Evolutionary conservation across 495 filamentous ascomycete genomes (phyloP).

Genomic region (Penicillium dipodomyicola): DNA sequence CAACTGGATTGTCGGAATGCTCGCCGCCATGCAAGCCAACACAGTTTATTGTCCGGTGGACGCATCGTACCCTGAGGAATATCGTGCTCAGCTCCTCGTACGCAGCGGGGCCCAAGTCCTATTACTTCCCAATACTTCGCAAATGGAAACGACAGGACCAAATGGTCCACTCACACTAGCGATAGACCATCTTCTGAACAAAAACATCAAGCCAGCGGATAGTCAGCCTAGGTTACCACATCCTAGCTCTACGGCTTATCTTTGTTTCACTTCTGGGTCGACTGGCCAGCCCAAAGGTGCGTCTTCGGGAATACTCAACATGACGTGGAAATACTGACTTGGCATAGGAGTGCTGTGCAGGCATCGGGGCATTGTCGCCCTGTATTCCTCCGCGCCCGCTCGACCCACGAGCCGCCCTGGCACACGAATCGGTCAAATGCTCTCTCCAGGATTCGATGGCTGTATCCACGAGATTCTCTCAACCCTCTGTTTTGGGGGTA

Average conservation of each 20-base stretch:
- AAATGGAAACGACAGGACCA: constrained; percentile 5
- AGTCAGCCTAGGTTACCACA: neutral
- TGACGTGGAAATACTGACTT: neutral
- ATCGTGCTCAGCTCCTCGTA: constrained; percentile 10
- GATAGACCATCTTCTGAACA: neutral
- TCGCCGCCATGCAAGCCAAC: constrained; percentile 25
- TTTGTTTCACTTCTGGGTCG: constrained; percentile 27
- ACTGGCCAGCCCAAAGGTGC: constrained; percentile 25
- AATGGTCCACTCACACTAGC: constrained; percentile 1
- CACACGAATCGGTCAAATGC: constrained; percentile 15
- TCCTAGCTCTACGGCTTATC: constrained; percentile 14
- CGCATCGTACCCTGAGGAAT: constrained; percentile 20
- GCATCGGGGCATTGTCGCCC: neutral
- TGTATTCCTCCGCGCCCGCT: neutral
- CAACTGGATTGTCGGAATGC: constrained; percentile 28
- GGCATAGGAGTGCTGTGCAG: neutral
- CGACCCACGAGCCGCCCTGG: constrained; percentile 10
- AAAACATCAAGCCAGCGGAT: constrained; percentile 2
- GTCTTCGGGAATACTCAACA: neutral
- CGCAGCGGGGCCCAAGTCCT: constrained; percentile 10
- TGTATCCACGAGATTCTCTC: constrained; percentile 22
- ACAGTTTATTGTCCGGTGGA: constrained; percentile 30
- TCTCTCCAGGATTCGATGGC: constrained; percentile 25
- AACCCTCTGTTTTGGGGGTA: constrained; percentile 23
- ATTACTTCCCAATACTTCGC: constrained; percentile 2